Conservation (phyloP, 2,329 filamentous ascomycete genomes). For the Tolypocladium guangdongense region DNA sequence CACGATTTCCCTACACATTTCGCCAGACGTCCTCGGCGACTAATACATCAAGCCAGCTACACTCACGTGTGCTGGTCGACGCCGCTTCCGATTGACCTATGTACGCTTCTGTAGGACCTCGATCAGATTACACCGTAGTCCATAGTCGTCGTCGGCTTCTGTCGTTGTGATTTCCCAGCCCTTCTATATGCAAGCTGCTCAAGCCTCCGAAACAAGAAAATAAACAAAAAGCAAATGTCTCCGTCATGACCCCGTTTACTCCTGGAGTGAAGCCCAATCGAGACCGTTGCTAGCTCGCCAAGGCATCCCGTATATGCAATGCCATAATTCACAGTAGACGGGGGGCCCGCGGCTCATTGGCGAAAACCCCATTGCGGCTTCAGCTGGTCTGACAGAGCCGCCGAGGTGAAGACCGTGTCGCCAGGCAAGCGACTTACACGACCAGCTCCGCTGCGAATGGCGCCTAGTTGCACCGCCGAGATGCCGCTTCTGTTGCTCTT, state of each 20-base stretch:
- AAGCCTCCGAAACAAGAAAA: not conserved
- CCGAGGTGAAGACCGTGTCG: constrained; percentile 68
- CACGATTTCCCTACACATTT: not conserved
- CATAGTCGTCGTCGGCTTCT: not conserved
- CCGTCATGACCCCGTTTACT: constrained; percentile 3
- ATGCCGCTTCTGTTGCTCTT: constrained; percentile 59
- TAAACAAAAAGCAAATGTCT: not conserved
- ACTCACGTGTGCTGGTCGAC: not conserved
- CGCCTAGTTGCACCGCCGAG: constrained; percentile 55
- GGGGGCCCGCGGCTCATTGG: constrained; percentile 15
- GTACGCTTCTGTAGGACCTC: not conserved
- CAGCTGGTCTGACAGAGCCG: constrained; percentile 50
- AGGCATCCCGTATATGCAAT: constrained; percentile 1
- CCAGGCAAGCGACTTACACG: constrained; percentile 76
- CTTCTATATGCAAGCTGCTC: constrained; percentile 3
- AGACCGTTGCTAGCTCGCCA: not conserved
- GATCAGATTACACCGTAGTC: not conserved
- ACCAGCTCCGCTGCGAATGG: constrained; percentile 74
- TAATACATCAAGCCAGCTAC: not conserved
- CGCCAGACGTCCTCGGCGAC: not conserved
- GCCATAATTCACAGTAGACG: not conserved
- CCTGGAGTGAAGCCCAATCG: constrained; percentile 2
- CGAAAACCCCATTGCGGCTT: constrained; percentile 51
- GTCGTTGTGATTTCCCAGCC: not conserved
- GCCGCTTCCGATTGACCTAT: not conserved